phyloP scores from a whole-genome alignment of 2,329 filamentous ascomycete genomes.

The Triangularia verruculosa region DNA sequence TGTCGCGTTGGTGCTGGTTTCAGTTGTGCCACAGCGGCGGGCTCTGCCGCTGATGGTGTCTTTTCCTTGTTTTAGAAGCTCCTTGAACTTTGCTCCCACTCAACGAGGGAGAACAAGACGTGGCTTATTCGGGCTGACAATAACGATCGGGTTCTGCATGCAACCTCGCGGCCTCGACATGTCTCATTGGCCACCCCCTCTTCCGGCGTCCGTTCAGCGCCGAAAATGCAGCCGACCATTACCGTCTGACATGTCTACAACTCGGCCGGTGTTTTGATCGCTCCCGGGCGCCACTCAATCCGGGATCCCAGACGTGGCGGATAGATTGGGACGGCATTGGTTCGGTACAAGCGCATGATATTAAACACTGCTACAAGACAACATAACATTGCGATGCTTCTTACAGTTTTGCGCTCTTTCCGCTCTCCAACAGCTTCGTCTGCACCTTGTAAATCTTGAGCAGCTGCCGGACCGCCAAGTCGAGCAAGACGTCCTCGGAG shows the following conservation, averaged over 20 bases:
- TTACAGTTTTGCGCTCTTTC: conserved; percentile 5
- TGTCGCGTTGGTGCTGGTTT: not conserved
- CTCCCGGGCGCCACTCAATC: not conserved
- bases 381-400: not conserved
- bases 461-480: conserved; percentile 66
- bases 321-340: not conserved
- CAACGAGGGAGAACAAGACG: not conserved
- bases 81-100: not conserved
- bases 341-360: not conserved
- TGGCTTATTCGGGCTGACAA: not conserved
- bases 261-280: not conserved
- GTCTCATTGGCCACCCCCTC: not conserved
- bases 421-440: conserved; percentile 44
- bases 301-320: not conserved
- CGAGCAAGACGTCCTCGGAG: conserved; percentile 70
- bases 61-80: not conserved
- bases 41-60: not conserved
- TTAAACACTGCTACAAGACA: not conserved
- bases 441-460: conserved; percentile 64
- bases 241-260: not conserved
- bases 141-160: not conserved
- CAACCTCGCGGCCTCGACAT: not conserved
- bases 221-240: not conserved
- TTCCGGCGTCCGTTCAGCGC: not conserved
- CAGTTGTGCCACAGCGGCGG: not conserved